These are phyloP conservation scores for Coccinonectria pachysandricola DNA, from an alignment of 2,329 filamentous ascomycete genomes.

Conservation along the genomic window DNA sequence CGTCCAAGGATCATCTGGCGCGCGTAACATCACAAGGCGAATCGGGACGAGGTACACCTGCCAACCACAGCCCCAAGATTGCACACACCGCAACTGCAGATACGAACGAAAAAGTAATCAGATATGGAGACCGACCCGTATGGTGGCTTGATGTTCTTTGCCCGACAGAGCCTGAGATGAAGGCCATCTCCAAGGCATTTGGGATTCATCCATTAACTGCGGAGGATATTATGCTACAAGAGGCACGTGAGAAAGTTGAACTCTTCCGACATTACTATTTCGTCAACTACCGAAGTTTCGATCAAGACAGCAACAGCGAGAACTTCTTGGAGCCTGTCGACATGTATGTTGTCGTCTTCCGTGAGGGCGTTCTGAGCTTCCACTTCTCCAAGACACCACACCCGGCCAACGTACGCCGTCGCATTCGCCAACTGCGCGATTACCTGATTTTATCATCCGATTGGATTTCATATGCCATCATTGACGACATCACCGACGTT, in stretches of 20 bases:
- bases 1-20: constrained; percentile 22
- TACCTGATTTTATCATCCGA: constrained; percentile 88
- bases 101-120: constrained; percentile 33
- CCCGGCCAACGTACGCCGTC: constrained; percentile 85
- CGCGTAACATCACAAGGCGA: constrained; percentile 20
- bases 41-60: constrained; percentile 40
- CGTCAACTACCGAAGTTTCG: constrained; percentile 95
- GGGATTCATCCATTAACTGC: constrained; percentile 91
- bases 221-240: constrained; percentile 95
- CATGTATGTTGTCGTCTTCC: constrained; percentile 95
- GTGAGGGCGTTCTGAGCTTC: constrained; percentile 90
- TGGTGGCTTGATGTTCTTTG: constrained; percentile 94
- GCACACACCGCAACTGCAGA: constrained; percentile 11
- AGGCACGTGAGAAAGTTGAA: constrained; percentile 95
- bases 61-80: constrained; percentile 18
- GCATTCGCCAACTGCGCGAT: constrained; percentile 87
- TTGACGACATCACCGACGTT: constrained; percentile 96
- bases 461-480: constrained; percentile 97
- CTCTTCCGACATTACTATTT: constrained; percentile 98
- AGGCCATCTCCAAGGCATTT: constrained; percentile 81
- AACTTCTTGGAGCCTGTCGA: constrained; percentile 93
- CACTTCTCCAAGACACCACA: constrained; percentile 96
- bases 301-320: constrained; percentile 82
- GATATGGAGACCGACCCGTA: constrained; percentile 73
- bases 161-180: constrained; percentile 93